Evolutionary conservation across 441 rosid genomes (phyloP).

Genomic region (Corymbia citriodora): DNA sequence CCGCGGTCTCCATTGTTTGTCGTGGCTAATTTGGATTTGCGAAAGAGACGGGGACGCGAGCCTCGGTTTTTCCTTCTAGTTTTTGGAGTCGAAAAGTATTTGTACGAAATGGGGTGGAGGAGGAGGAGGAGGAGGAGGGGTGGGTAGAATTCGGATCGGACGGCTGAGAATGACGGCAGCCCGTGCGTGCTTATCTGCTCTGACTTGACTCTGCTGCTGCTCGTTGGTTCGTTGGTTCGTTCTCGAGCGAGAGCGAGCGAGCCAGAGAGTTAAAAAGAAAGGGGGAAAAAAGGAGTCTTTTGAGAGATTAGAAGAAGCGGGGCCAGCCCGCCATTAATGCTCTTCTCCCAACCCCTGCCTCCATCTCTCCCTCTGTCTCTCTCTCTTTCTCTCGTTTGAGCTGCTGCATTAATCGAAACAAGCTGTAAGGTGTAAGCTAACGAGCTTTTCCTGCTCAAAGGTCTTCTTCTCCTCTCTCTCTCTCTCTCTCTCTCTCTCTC

Average conservation of each 20-base stretch:
- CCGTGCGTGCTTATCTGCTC: not conserved
- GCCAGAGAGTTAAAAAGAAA: not conserved
- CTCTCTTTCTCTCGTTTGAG: not conserved
- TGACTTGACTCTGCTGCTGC: not conserved
- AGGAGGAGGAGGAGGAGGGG: too few relatives aligned
- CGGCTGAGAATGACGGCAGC: not conserved
- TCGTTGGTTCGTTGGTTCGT: not conserved
- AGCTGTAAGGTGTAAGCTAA: not conserved
- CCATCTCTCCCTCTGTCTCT: not conserved
- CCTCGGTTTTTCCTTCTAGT: not conserved
- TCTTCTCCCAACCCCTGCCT: not conserved
- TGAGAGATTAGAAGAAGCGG: not conserved
- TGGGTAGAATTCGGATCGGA: not conserved
- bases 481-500: not conserved
- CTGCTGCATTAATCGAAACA: not conserved
- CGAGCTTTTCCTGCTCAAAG: not conserved
- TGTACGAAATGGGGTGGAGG: not conserved
- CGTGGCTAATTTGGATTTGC: not conserved
- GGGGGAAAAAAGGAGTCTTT: too few relatives aligned
- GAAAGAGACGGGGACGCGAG: not conserved
- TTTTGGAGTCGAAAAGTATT: not conserved
- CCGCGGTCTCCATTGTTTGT: not conserved
- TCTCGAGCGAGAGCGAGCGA: not conserved
- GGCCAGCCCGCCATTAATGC: conserved; percentile 2
- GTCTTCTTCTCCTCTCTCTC: not conserved